These are phyloP conservation scores for Vigna hirtella DNA, from an alignment of 306 rosid genomes.

Conservation along the genomic window DNA sequence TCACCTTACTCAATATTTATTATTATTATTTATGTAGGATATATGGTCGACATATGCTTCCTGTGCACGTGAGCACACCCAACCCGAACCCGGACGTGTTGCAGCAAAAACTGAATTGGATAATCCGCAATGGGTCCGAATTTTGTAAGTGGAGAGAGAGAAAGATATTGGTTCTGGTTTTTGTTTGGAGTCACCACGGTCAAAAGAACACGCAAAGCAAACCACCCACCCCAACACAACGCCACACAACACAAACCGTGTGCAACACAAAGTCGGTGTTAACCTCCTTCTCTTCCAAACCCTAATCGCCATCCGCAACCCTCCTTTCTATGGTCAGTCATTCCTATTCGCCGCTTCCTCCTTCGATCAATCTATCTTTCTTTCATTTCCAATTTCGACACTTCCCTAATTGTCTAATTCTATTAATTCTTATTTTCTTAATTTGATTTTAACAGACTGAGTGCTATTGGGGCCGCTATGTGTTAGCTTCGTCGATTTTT, in stretches of 20 bases:
- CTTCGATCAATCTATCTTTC: neutral
- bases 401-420: slow-evolving; percentile 24
- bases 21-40: too few relatives aligned
- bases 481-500: slow-evolving; percentile 45
- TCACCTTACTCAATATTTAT: too few relatives aligned
- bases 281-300: slow-evolving; percentile 37
- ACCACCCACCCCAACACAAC: slow-evolving; percentile 36
- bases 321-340: slow-evolving; percentile 1
- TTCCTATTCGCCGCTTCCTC: neutral
- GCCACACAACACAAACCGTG: slow-evolving; percentile 15
- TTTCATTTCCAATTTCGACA: slow-evolving; percentile 8
- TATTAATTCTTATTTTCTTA: neutral
- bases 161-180: slow-evolving; percentile 57
- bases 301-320: slow-evolving; percentile 47
- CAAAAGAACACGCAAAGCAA: slow-evolving; percentile 56
- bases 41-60: neutral
- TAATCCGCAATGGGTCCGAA: slow-evolving; percentile 76
- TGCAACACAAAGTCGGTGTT: slow-evolving; percentile 49
- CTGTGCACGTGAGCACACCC: slow-evolving; percentile 51
- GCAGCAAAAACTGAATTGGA: slow-evolving; percentile 65
- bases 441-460: slow-evolving; percentile 50
- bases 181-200: slow-evolving; percentile 64
- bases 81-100: slow-evolving; percentile 76
- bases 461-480: slow-evolving; percentile 38
- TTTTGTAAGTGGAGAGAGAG: slow-evolving; percentile 58